Evolutionary conservation across 495 filamentous ascomycete genomes (phyloP), one percentile per base, ranked within the genome.

Genomic region (Elasticomyces elasticus): DNA sequence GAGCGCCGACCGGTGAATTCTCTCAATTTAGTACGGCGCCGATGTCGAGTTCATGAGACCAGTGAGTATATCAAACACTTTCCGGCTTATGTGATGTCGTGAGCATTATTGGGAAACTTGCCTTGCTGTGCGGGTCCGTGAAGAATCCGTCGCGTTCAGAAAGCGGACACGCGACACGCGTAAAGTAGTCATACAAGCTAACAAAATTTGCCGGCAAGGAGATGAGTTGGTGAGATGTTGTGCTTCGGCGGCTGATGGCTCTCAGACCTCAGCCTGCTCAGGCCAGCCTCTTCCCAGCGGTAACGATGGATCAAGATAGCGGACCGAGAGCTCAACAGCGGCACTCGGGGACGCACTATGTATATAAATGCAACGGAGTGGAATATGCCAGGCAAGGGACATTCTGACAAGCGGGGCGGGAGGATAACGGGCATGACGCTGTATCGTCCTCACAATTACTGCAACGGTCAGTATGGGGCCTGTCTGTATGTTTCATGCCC

Each of bases 331-430:
- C 20, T 26, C 42, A 45, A 23, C 35, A 40, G 35, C 35, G 35
- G 35, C 4, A 17, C 3, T 13, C 35, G 35, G 35, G 19, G 35
- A 15, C 35, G 35, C 35, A 17, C 35, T 40, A 40, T 17, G 17
- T 49, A 30, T 49, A 49, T 49, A 49, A 35, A 31, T 12, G 46
- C 46, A 31, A 49, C 46, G 46, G 33, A 49, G 46, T 49, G 46
- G 46, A 49, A 9, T 20, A 23, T 48, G 15, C 10, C 23, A 26
- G 35, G 35, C 12, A 20, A 49, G 25, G 30, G 46, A 49, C 17
- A 49, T 20, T n/a, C 33, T 49, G 30, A 49, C 46, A 49, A 49
- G 23, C 46, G 46, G 46, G 46, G 46, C 46, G 23, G 46, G 33
- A 30, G 46, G 20, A 11, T 20, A 24, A 12, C 20, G 43, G 25